These are phyloP conservation scores for Gaeumannomyces sp. DNA, from an alignment of 2,329 filamentous ascomycete genomes.

Conservation along the genomic window DNA sequence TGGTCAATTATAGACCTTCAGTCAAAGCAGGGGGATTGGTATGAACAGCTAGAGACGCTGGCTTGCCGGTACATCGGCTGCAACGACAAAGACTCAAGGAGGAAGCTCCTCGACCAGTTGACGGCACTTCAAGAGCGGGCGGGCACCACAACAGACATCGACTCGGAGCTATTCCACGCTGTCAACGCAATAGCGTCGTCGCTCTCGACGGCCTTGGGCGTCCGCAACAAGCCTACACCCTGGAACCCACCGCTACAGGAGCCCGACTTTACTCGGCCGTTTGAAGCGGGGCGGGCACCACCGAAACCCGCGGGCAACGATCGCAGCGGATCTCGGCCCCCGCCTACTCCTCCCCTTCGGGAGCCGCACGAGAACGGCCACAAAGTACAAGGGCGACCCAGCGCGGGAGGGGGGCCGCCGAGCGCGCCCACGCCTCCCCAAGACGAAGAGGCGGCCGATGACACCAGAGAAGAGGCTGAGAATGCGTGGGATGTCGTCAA, in stretches of 20 bases:
- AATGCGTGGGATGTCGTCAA: too few species aligned
- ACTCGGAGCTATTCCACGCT: not conserved
- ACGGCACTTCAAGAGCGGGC: constrained; percentile 3
- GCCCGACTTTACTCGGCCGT: too few species aligned
- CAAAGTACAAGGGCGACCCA: too few species aligned
- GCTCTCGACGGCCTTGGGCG: not conserved
- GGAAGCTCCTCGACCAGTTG: constrained; percentile 3
- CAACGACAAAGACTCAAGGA: constrained; percentile 12
- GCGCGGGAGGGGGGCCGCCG: too few species aligned
- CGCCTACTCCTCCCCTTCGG: too few species aligned
- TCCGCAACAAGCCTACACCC: not conserved
- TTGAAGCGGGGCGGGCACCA: too few species aligned
- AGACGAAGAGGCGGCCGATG: too few species aligned
- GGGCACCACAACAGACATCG: not conserved
- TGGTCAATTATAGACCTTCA: constrained; percentile 1
- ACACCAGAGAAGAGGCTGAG: too few species aligned
- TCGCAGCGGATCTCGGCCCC: too few species aligned
- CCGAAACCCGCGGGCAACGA: too few species aligned
- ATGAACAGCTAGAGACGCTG: not conserved
- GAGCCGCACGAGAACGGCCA: too few species aligned
- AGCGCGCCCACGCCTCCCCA: too few species aligned
- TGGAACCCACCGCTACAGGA: not conserved
- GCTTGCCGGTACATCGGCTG: constrained; percentile 14
- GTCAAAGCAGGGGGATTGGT: constrained; percentile 2
- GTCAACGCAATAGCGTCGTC: not conserved